Conservation (phyloP, 768 basidiomycete genomes). For the Mycena latifolia region DNA sequence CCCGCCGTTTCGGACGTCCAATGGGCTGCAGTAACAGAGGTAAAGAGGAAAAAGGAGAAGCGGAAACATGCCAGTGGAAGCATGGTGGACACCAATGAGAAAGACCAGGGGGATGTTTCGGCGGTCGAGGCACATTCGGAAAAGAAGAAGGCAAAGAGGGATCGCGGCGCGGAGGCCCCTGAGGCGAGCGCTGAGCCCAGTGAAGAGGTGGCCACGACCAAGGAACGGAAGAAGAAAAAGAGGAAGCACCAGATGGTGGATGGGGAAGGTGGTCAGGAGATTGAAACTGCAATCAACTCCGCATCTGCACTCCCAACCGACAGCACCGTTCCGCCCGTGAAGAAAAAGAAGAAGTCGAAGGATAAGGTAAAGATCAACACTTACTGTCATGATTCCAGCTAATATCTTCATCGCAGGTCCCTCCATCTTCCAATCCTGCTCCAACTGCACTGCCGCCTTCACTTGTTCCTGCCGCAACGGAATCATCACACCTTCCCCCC, state of each 20-base stretch:
- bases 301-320: background rate
- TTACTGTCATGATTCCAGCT: background rate
- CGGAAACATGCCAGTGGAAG: conserved; percentile 39
- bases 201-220: background rate
- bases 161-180: too few species aligned
- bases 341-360: conserved; percentile 31
- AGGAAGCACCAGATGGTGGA: conserved; percentile 37
- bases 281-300: background rate
- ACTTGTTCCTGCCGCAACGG: background rate
- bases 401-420: background rate
- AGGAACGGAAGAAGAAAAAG: conserved; percentile 44
- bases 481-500: background rate
- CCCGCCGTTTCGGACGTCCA: background rate
- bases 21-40: background rate
- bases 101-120: conserved; percentile 25
- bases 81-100: background rate
- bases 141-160: too few species aligned
- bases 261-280: background rate
- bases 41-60: conserved; percentile 28
- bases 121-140: conserved; percentile 35
- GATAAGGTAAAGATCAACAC: conserved; percentile 5
- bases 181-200: conserved; percentile 37
- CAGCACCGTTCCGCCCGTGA: conserved; percentile 1
- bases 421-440: background rate
- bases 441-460: background rate